These are phyloP conservation scores for Aciculoconidium aculeatum DNA, from an alignment of 805 yeast species.

Conservation along the genomic window DNA sequence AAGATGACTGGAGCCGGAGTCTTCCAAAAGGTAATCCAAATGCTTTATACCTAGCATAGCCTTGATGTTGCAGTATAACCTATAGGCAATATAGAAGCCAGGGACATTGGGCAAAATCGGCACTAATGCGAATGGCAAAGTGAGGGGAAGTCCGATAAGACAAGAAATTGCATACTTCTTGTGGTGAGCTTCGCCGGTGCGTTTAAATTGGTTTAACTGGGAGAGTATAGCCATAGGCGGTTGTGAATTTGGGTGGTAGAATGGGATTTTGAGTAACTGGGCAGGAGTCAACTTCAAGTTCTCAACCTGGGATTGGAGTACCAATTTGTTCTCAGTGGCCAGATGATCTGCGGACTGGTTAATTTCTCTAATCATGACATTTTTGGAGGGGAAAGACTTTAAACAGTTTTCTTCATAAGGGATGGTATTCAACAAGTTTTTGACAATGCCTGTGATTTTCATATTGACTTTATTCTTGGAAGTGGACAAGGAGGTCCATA, in stretches of 20 bases:
- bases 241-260: constrained; percentile 34
- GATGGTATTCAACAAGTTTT: constrained; percentile 50
- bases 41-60: constrained; percentile 74
- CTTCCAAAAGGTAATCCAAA: constrained; percentile 49
- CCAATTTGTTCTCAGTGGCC: constrained; percentile 4
- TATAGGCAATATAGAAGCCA: constrained; percentile 75
- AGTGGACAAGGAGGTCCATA: constrained; percentile 57
- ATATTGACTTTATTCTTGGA: constrained; percentile 55
- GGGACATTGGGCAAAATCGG: constrained; percentile 93
- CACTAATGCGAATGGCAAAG: constrained; percentile 71
- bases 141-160: constrained; percentile 62
- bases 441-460: constrained; percentile 49
- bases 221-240: constrained; percentile 22
- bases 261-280: constrained; percentile 35
- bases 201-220: constrained; percentile 40
- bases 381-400: constrained; percentile 67
- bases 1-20: constrained; percentile 19
- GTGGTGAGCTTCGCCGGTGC: constrained; percentile 46
- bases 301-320: constrained; percentile 24
- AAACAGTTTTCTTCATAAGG: constrained; percentile 80
- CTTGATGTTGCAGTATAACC: constrained; percentile 79
- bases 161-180: constrained; percentile 48
- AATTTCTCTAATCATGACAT: constrained; percentile 48
- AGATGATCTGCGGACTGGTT: constrained; percentile 14
- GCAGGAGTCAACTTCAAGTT: constrained; percentile 18